Conservation (phyloP, 1,139 yeast genomes). For the Kodamaea plutei region DNA sequence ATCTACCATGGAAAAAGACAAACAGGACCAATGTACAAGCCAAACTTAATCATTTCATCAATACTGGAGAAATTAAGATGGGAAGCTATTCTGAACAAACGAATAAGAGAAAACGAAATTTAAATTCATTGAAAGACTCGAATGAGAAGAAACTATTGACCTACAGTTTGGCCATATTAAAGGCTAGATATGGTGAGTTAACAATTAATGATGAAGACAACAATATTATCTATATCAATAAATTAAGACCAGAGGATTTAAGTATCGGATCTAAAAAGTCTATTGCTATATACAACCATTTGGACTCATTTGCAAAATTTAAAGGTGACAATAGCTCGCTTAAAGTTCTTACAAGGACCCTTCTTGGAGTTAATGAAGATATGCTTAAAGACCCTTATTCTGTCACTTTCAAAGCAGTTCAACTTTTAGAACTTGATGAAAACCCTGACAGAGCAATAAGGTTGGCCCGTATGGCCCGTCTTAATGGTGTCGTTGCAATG, state of each 20-base stretch:
- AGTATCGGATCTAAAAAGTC: constrained; percentile 20
- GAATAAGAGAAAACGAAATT: too few species aligned
- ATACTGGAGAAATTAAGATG: too few species aligned
- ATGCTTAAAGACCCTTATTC: constrained; percentile 54
- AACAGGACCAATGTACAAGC: too few species aligned
- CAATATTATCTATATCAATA: constrained; percentile 15
- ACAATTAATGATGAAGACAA: constrained; percentile 20
- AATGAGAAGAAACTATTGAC: constrained; percentile 3
- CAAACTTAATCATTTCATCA: too few species aligned
- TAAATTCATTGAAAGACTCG: too few species aligned
- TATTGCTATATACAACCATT: constrained; percentile 26
- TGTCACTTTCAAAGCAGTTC: constrained; percentile 49
- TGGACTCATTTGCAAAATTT: constrained; percentile 23
- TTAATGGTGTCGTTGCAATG: constrained; percentile 55
- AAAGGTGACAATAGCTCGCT: constrained; percentile 30
- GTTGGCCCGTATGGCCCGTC: constrained; percentile 46
- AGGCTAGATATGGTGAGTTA: constrained; percentile 20
- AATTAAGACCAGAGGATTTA: constrained; percentile 21
- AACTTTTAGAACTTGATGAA: constrained; percentile 47
- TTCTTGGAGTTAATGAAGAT: constrained; percentile 54
- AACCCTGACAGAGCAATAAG: constrained; percentile 48
- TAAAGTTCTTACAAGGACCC: constrained; percentile 41
- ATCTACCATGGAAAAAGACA: too few species aligned
- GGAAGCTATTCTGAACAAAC: too few species aligned
- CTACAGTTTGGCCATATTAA: constrained; percentile 15